These are phyloP conservation scores for Tolypocladium nubicola DNA, from an alignment of 2,329 filamentous ascomycete genomes.

Conservation along the genomic window DNA sequence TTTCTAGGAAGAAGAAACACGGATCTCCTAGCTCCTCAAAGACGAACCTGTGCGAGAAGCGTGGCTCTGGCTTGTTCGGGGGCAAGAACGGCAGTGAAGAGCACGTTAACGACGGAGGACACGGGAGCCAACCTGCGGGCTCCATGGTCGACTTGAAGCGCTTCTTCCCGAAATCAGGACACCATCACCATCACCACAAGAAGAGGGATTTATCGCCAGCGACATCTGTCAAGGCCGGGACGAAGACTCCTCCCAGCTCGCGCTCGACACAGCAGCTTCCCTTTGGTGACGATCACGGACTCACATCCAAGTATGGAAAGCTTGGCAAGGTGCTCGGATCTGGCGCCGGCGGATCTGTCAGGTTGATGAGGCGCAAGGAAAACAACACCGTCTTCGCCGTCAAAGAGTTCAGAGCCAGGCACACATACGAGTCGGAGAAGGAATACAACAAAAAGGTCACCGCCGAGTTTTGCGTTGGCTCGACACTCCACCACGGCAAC, in stretches of 20 bases:
- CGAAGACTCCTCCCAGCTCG: conserved; percentile 34
- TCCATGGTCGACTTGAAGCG: conserved; percentile 94
- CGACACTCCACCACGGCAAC: conserved; percentile 92
- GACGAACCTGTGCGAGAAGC: conserved; percentile 43
- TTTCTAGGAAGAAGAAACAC: conserved; percentile 63
- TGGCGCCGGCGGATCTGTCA: conserved; percentile 87
- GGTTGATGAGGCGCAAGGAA: conserved; percentile 85
- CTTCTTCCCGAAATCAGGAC: conserved; percentile 79
- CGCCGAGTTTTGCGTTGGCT: conserved; percentile 95
- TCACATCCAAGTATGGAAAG: conserved; percentile 89
- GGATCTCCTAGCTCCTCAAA: conserved; percentile 44
- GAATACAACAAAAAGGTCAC: conserved; percentile 98
- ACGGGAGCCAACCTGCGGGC: conserved; percentile 36
- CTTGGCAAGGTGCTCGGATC: conserved; percentile 89
- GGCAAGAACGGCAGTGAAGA: conserved; percentile 26
- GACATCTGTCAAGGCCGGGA: conserved; percentile 38
- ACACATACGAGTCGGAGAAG: conserved; percentile 86
- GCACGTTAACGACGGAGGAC: conserved; percentile 14
- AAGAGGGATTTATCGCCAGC: conserved; percentile 58
- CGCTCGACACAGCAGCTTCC: conserved; percentile 57
- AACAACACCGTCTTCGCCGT: conserved; percentile 93
- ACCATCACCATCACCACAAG: conserved; percentile 57
- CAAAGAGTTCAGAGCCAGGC: conserved; percentile 88
- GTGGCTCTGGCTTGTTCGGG: conserved; percentile 31
- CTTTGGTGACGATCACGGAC: conserved; percentile 87